These are phyloP conservation scores for Xylaria sp. DNA, from an alignment of 2,329 filamentous ascomycete species.

Conservation along the genomic window DNA sequence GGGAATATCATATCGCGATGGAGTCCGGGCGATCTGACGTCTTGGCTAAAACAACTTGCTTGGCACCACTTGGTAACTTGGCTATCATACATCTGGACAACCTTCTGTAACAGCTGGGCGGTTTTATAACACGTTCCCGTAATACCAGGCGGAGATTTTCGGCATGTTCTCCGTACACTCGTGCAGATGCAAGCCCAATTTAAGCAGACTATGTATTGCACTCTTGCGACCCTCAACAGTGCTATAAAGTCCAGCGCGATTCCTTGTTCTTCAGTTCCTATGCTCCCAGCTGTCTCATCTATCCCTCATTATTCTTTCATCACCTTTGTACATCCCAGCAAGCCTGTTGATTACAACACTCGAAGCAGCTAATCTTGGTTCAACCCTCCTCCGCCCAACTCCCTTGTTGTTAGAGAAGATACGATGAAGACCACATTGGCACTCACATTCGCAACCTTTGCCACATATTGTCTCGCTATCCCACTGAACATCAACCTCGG, in stretches of 20 bases:
- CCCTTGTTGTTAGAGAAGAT: neutral
- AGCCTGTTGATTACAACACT: neutral
- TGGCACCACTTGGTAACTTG: conserved; percentile 39
- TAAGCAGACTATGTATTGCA: conserved; percentile 39
- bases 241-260: no score
- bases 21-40: conserved; percentile 40
- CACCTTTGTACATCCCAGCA: neutral
- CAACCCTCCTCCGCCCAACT: neutral
- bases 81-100: conserved; percentile 26
- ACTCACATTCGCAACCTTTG: conserved; percentile 46
- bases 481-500: conserved; percentile 53
- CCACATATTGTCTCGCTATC: conserved; percentile 46
- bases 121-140: conserved; percentile 29
- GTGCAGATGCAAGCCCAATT: conserved; percentile 11
- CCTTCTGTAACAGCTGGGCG: conserved; percentile 31
- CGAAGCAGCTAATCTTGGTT: neutral
- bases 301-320: conserved; percentile 13
- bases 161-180: neutral
- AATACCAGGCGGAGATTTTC: neutral
- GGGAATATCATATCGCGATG: neutral
- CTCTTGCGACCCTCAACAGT: conserved; percentile 28
- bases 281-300: no score
- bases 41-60: conserved; percentile 46
- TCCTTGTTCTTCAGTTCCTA: no score
- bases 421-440: conserved; percentile 47